Evolutionary conservation across 257 asterid species (phyloP), one percentile per base, ranked within the genome.

Genomic region (Scutellaria galericulata): DNA sequence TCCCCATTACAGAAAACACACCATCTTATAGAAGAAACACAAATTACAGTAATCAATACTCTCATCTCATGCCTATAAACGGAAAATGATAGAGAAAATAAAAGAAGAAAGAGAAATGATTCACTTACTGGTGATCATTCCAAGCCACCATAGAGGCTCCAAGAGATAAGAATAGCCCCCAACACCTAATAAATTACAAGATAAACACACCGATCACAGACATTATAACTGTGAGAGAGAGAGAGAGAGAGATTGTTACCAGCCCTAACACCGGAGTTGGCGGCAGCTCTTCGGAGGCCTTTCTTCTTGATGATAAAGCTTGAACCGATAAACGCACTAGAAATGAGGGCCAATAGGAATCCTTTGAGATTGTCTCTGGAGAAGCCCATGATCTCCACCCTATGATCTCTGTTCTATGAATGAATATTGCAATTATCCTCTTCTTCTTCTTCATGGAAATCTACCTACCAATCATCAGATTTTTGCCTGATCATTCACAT

Each of bases 91-190:
- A 22, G 11, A 22, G 46, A 40, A 22, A 39, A 63, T 24, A 48
- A 58, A 61, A 4, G 24, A 56, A 35, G 12, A 40, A 53, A 48
- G 35, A 5, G 9, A 31, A 39, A 9, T 64, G 6, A 37, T 3
- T 44, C 15, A 81, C 96, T 66, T 78, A 90, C 96, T 88, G n/a
- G 98, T 83, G 75, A 84, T 75, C 94, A 92, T 85, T 67, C 98
- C 97, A 62, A 87, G 35, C 98, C 97, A 90, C 96, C 98, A 92
- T 7, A 88, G 92, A 74, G 98, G 96, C 87, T 92, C 98, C 83
- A 75, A 37, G 41, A 92, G 87, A 86, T 92, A 92, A 3, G 98
- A 51, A 84, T 84, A 82, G 1, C 98, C 94, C 9, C 97, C 98
- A 75, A 83, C 83, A 66, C 98, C 98, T 92, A 70, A 41, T 5